These are phyloP conservation scores for Coelastrella sp. DNA, from an alignment of 139 green algal genomes.

Conservation along the genomic window DNA sequence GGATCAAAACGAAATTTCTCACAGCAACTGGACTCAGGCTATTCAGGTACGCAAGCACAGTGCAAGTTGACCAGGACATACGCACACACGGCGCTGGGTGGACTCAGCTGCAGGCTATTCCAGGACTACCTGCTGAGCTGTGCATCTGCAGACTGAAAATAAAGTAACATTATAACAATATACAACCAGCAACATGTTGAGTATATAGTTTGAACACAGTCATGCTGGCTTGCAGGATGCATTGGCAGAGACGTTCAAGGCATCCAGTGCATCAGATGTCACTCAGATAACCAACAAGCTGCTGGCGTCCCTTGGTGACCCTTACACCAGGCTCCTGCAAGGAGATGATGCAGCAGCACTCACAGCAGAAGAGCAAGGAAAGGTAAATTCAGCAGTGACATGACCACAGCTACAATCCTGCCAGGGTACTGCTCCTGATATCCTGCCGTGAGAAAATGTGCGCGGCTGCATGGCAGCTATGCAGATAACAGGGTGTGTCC, in stretches of 20 bases:
- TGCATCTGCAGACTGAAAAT: not conserved
- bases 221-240: constrained; percentile 20
- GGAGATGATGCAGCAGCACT: constrained; percentile 44
- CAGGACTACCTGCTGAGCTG: not conserved
- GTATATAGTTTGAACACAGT: not conserved
- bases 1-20: constrained; percentile 39
- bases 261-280: constrained; percentile 16
- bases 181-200: not conserved
- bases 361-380: constrained; percentile 35
- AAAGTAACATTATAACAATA: not conserved
- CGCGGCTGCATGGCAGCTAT: too few relatives aligned
- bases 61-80: too few relatives aligned
- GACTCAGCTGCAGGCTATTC: too few relatives aligned
- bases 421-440: not conserved
- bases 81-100: too few relatives aligned
- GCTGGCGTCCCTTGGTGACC: constrained; percentile 80
- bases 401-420: too few relatives aligned
- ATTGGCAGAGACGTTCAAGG: constrained; percentile 33
- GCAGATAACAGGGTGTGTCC: too few relatives aligned
- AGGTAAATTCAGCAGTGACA: constrained; percentile 7
- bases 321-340: constrained; percentile 83
- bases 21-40: constrained; percentile 38
- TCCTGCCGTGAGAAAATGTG: too few relatives aligned
- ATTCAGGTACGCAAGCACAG: constrained; percentile 25
- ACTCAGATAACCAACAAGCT: constrained; percentile 58